A percentile compares a stretch with the other conserved stretches of the same genome.
Conservation (phyloP, 2,329 filamentous ascomycete genomes). For the Sclerotiophoma versabilis region DNA sequence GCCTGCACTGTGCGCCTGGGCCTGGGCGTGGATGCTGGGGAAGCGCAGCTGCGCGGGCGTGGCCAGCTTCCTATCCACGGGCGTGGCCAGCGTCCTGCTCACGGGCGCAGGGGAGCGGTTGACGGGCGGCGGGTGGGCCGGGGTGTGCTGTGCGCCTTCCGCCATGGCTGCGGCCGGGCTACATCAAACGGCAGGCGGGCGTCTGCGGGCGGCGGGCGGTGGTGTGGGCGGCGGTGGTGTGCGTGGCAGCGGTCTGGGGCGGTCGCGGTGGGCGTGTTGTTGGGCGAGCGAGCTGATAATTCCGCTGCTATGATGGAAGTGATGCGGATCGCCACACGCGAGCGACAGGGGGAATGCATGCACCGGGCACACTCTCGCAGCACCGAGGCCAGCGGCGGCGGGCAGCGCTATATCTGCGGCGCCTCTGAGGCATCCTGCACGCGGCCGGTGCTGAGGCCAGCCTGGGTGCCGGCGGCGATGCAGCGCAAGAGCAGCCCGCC, state of each 20-base stretch:
- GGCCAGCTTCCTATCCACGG: conserved; percentile 27
- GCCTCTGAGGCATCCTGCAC: too few relatives aligned
- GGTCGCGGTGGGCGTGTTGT: conserved; percentile 10
- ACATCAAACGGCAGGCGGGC: conserved; percentile 17
- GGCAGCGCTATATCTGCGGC: conserved; percentile 9
- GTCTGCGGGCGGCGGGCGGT: not conserved
- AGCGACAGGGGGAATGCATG: conserved; percentile 36
- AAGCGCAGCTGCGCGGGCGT: conserved; percentile 34
- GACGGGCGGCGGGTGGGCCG: conserved; percentile 32
- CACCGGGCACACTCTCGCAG: not conserved
- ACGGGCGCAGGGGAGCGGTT: conserved; percentile 16
- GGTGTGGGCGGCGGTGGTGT: conserved; percentile 2
- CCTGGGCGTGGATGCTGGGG: conserved; percentile 28
- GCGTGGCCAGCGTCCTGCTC: conserved; percentile 24
- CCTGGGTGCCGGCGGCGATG: not conserved
- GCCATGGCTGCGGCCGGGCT: conserved; percentile 35
- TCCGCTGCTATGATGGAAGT: conserved; percentile 12
- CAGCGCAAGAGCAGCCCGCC: not conserved
- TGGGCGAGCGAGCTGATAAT: conserved; percentile 5
- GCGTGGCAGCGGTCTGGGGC: not conserved
- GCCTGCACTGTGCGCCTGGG: conserved; percentile 51
- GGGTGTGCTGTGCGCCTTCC: conserved; percentile 31
- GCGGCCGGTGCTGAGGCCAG: too few relatives aligned
- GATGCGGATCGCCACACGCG: conserved; percentile 27
- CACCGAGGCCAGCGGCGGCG: not conserved